phyloP scores from a whole-genome alignment of 805 yeast genomes.

The Lachancea kluyveri region DNA sequence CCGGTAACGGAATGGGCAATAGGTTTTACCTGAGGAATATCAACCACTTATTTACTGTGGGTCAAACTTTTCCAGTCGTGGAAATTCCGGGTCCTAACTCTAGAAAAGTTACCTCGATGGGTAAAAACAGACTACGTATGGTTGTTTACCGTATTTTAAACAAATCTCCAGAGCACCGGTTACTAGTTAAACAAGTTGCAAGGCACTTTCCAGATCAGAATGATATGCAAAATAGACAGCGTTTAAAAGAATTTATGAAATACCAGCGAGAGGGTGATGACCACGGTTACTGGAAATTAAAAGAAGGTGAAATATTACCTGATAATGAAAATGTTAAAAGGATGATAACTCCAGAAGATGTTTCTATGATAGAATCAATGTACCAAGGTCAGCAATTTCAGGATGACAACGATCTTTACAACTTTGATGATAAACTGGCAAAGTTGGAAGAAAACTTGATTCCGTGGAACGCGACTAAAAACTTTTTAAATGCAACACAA shows the following conservation, averaged over 20 bases:
- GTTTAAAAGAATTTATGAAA: constrained; percentile 96
- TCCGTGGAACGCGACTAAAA: constrained; percentile 91
- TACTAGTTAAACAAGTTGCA: constrained; percentile 81
- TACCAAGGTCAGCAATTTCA: constrained; percentile 84
- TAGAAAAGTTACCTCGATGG: constrained; percentile 87
- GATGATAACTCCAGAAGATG: constrained; percentile 91
- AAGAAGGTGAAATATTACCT: constrained; percentile 59
- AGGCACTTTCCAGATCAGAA: constrained; percentile 94
- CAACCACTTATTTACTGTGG: constrained; percentile 75
- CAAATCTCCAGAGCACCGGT: constrained; percentile 62
- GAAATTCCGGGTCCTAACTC: constrained; percentile 98
- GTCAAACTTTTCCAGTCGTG: constrained; percentile 87
- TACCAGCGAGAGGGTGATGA: constrained; percentile 91
- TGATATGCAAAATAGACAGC: constrained; percentile 94
- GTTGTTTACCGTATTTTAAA: constrained; percentile 84
- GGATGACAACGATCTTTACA: constrained; percentile 68
- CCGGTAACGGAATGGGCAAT: constrained; percentile 72
- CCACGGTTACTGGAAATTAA: constrained; percentile 92
- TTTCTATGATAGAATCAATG: constrained; percentile 82
- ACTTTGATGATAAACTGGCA: constrained; percentile 41
- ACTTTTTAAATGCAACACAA: constrained; percentile 89
- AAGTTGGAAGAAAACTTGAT: constrained; percentile 79
- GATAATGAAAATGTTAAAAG: constrained; percentile 67
- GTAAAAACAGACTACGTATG: constrained; percentile 88
- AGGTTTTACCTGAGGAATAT: constrained; percentile 64